Evolutionary conservation across 495 filamentous ascomycete species (phyloP).

Genomic region (Darksidea phi): DNA sequence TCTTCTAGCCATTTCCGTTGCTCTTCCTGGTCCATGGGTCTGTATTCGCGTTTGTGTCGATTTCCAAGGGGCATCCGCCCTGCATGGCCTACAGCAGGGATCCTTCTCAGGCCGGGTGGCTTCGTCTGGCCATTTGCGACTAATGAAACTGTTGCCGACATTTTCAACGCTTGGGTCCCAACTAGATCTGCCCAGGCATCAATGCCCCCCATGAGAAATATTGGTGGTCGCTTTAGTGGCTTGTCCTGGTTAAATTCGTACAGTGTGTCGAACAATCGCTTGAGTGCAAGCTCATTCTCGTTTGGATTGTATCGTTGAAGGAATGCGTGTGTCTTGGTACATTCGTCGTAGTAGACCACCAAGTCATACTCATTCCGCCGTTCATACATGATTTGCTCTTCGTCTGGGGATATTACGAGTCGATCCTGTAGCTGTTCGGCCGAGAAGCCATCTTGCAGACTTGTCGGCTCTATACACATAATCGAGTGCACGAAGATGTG

Average conservation of each 20-base stretch:
- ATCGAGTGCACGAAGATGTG: constrained; percentile 80
- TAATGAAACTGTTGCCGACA: constrained; percentile 55
- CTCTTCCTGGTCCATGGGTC: constrained; percentile 61
- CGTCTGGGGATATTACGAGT: constrained; percentile 72
- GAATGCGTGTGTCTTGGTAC: constrained; percentile 55
- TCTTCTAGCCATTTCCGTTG: constrained; percentile 60
- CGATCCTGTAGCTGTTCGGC: constrained; percentile 81
- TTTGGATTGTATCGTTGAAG: constrained; percentile 48
- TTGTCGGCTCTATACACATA: constrained; percentile 88
- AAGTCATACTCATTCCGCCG: constrained; percentile 77
- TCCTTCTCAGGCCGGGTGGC: constrained; percentile 51
- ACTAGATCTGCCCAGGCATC: constrained; percentile 80
- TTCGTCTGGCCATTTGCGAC: constrained; percentile 50
- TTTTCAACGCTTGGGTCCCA: constrained; percentile 65
- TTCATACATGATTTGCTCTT: constrained; percentile 72
- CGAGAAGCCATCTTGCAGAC: constrained; percentile 71
- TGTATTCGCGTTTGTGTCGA: constrained; percentile 57
- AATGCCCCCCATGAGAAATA: constrained; percentile 77
- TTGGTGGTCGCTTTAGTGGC: constrained; percentile 64
- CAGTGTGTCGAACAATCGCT: constrained; percentile 73
- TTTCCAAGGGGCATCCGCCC: constrained; percentile 56
- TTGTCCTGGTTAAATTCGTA: constrained; percentile 81
- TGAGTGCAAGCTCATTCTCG: constrained; percentile 58
- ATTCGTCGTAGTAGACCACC: constrained; percentile 86
- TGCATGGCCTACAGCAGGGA: constrained; percentile 54